Conservation (phyloP, 2,329 filamentous ascomycete genomes). For the Hypoxylon sp. region DNA sequence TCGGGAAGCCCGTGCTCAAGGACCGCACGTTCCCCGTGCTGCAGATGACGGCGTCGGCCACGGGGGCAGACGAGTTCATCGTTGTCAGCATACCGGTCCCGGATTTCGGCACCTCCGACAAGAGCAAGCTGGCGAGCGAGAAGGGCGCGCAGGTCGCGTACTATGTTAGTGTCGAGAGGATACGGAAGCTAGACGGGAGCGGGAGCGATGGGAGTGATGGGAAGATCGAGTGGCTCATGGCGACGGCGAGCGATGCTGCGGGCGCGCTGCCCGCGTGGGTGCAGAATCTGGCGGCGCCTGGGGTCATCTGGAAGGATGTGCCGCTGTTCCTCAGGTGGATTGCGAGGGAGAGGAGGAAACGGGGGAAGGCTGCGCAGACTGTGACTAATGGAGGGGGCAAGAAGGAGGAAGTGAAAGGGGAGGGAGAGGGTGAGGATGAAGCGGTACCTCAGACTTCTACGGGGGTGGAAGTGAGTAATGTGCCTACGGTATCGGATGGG, state of each 20-base stretch:
- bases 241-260: conserved; percentile 78
- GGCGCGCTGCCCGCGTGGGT: conserved; percentile 76
- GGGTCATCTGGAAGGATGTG: conserved; percentile 79
- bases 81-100: conserved; percentile 71
- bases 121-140: conserved; percentile 57
- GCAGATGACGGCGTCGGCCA: conserved; percentile 68
- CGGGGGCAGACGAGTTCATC: conserved; percentile 63
- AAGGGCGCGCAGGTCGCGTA: conserved; percentile 68
- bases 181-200: conserved; percentile 61
- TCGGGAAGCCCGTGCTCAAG: conserved; percentile 70
- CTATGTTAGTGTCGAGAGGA: conserved; percentile 77
- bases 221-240: conserved; percentile 82
- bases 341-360: conserved; percentile 59
- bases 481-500: conserved; percentile 34
- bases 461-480: conserved; percentile 30
- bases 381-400: conserved; percentile 9
- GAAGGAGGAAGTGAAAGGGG: background rate
- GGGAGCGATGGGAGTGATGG: conserved; percentile 33
- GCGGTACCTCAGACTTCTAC: conserved; percentile 32
- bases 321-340: conserved; percentile 77
- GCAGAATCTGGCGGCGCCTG: conserved; percentile 75
- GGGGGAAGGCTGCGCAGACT: conserved; percentile 10
- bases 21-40: conserved; percentile 78
- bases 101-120: conserved; percentile 57
- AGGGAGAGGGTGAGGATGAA: background rate